These are phyloP conservation scores for Marsdenia floribunda DNA, from an alignment of 257 asterid species.

Conservation along the genomic window DNA sequence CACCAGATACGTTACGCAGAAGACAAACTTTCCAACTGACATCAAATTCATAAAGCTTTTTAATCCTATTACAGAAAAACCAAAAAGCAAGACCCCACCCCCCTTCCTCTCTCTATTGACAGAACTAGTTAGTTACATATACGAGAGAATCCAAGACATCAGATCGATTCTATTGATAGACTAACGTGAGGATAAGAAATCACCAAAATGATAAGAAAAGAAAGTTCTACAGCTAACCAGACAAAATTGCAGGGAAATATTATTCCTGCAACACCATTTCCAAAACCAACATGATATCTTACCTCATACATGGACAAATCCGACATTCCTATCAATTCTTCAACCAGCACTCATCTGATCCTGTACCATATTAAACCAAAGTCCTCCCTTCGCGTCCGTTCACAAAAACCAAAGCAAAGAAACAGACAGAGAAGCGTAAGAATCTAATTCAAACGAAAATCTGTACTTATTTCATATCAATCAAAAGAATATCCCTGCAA, in stretches of 20 bases:
- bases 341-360: constrained; percentile 46
- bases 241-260: background rate
- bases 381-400: constrained; percentile 28
- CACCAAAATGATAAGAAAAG: background rate
- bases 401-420: constrained; percentile 22
- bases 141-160: background rate
- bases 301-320: constrained; percentile 58
- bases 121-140: background rate
- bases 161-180: background rate
- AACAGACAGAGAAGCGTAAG: constrained; percentile 24
- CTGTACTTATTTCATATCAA: constrained; percentile 1
- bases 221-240: background rate
- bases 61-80: constrained; percentile 1
- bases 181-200: constrained; percentile 2
- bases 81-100: background rate
- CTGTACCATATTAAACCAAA: constrained; percentile 31
- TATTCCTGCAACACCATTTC: background rate
- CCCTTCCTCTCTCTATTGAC: background rate
- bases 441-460: constrained; percentile 11
- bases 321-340: constrained; percentile 52
- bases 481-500: background rate
- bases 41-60: background rate
- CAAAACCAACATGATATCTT: background rate
- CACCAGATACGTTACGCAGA: background rate
- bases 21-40: background rate